These are phyloP conservation scores for Murraya paniculata DNA, from an alignment of 345 rosid species.

Conservation along the genomic window DNA sequence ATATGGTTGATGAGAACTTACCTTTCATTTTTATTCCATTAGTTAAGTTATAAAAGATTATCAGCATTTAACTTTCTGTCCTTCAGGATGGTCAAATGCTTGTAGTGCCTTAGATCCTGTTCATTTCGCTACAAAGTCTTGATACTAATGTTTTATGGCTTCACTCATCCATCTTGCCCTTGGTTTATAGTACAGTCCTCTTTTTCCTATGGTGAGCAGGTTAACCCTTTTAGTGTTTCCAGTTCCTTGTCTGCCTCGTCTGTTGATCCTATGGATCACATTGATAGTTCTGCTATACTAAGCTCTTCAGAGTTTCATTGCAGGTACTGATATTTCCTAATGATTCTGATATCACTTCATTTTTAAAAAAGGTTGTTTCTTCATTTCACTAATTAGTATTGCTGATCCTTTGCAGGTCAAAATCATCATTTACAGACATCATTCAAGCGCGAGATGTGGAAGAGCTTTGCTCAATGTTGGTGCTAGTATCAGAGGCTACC, in stretches of 20 bases:
- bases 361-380: neutral
- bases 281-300: conserved; percentile 17
- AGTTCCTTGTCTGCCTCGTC: neutral
- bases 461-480: conserved; percentile 30
- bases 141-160: neutral
- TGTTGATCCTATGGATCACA: conserved; percentile 10
- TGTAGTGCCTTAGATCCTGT: neutral
- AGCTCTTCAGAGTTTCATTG: conserved; percentile 27
- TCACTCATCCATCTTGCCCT: conserved; percentile 5
- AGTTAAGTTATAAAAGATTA: neutral
- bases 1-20: conserved; percentile 4
- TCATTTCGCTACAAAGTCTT: neutral
- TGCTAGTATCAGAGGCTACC: conserved; percentile 30
- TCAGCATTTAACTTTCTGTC: neutral
- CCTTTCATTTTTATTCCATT: neutral
- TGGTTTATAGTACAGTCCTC: neutral
- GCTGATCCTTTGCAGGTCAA: conserved; percentile 12
- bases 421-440: conserved; percentile 21
- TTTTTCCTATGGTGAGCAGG: conserved; percentile 11
- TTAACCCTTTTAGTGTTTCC: neutral
- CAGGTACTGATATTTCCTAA: conserved; percentile 21
- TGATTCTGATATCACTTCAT: neutral
- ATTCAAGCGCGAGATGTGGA: conserved; percentile 19
- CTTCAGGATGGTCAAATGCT: neutral
- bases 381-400: conserved; percentile 5